Conservation (phyloP, 164 flowering plant species). For the Buxus sempervirens region DNA sequence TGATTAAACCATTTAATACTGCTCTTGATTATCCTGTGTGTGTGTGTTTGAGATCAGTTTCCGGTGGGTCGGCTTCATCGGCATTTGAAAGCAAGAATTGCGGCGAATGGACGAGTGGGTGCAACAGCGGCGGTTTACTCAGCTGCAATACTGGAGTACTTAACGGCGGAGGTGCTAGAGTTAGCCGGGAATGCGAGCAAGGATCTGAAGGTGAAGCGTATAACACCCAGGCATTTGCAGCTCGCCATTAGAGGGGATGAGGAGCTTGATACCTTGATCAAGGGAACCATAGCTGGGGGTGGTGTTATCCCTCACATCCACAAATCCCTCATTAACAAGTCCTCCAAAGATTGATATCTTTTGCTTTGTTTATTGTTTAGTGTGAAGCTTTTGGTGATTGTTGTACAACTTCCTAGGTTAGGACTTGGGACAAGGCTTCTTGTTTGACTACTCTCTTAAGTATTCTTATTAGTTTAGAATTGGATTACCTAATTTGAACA, state of each 20-base stretch:
- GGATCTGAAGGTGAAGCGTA: too few relatives aligned
- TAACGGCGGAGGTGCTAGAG: too few relatives aligned
- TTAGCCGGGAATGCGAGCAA: too few relatives aligned
- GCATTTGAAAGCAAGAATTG: slow-evolving; percentile 63
- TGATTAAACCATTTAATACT: neutral
- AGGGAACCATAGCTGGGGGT: too few relatives aligned
- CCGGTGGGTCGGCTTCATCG: slow-evolving; percentile 90
- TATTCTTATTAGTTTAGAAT: too few relatives aligned
- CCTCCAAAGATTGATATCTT: slow-evolving; percentile 58
- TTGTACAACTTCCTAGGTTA: too few relatives aligned
- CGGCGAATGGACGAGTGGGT: slow-evolving; percentile 86
- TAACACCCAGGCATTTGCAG: too few relatives aligned
- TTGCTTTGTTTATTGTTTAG: neutral
- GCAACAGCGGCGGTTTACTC: slow-evolving; percentile 94
- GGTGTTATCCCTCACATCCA: slow-evolving; percentile 97
- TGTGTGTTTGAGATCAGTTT: slow-evolving; percentile 38
- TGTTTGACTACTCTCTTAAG: too few relatives aligned
- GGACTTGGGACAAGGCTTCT: too few relatives aligned
- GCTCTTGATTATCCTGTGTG: neutral
- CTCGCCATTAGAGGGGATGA: slow-evolving; percentile 98
- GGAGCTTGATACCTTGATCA: too few relatives aligned
- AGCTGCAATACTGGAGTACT: slow-evolving; percentile 91
- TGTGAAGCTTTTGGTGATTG: too few relatives aligned
- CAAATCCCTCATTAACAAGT: slow-evolving; percentile 93
- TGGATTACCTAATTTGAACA: too few relatives aligned